Evolutionary conservation across 2,329 filamentous ascomycete genomes (phyloP), one percentile per base, ranked within the genome.

Genomic region (Nigrospora osmanthi): DNA sequence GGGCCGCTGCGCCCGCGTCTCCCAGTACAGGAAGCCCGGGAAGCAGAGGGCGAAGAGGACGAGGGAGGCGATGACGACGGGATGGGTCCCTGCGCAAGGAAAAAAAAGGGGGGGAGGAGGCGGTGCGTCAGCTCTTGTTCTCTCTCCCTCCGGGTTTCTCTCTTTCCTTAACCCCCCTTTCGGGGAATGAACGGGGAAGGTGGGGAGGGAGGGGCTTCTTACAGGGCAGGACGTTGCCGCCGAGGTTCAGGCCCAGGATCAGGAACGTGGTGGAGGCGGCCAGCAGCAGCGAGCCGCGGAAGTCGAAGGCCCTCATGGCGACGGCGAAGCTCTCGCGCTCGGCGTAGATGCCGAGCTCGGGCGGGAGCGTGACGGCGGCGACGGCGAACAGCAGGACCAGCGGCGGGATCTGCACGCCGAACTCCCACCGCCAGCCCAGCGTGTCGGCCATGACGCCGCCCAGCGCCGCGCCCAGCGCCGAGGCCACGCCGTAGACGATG

Each of bases 381-480:
- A 77, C 57, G 10, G 59, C 51, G 38, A 77, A 60, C 48, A 70
- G 73, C 2, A 76, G 40, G 0, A 73, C 23, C 30, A 82, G 55
- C 0, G 69, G 65, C 3, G 76, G 72, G 4, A 83, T 66, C 60
- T 84, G 80, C 9, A 83, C 62, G 43, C 77, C 78, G 57, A 83
- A 88, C 45, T 83, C 82, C 80, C 81, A 85, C 36, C 85, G 70
- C 85, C 85, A 89, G 30, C 85, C 85, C 2, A 89, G 62, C 32
- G 68, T 70, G 55, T 89, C 84, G 19, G 82, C 83, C 56, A 89
- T 77, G 43, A 80, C 70, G 1, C 85, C 85, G 13, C 85, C 85
- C 7, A 85, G 69, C 0, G 83, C 83, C 2, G 83, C 84, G 3
- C 85, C 85, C 3, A 80, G 65, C 7, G 76, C 71, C 3, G 74